Evolutionary conservation across 2,329 filamentous ascomycete species (phyloP).

Genomic region (Cryphonectria parasitica): DNA sequence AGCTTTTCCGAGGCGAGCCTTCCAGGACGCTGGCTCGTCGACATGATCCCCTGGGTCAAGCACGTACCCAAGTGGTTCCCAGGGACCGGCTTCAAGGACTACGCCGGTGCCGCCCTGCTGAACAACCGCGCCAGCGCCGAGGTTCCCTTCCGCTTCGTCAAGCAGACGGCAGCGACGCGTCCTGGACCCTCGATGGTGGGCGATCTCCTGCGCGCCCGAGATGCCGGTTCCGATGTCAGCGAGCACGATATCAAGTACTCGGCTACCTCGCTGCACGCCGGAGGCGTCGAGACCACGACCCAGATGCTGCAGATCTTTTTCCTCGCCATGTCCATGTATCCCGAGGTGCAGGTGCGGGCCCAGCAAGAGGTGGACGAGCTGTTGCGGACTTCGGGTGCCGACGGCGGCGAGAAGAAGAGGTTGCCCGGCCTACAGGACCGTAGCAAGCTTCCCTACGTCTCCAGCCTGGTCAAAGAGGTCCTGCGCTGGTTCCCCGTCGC

Average conservation of each 20-base stretch:
- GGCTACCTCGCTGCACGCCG: neutral
- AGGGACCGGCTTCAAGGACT: constrained; percentile 35
- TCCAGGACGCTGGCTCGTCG: constrained; percentile 36
- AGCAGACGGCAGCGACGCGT: constrained; percentile 31
- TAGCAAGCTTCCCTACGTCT: constrained; percentile 16
- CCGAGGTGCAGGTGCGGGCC: constrained; percentile 43
- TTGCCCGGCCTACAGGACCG: constrained; percentile 8
- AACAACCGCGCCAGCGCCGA: constrained; percentile 26
- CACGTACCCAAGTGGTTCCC: constrained; percentile 37
- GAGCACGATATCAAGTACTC: constrained; percentile 14
- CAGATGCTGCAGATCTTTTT: constrained; percentile 38
- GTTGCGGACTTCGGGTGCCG: constrained; percentile 28
- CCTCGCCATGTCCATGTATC: constrained; percentile 47
- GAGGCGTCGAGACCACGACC: constrained; percentile 17
- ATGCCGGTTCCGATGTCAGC: constrained; percentile 3
- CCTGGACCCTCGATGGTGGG: neutral
- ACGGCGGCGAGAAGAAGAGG: neutral
- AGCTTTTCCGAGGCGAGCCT: constrained; percentile 30
- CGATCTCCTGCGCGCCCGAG: neutral
- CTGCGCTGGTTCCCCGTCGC: constrained; percentile 18
- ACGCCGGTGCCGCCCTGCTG: constrained; percentile 26
- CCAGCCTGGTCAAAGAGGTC: constrained; percentile 15
- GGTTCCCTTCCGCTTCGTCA: constrained; percentile 33
- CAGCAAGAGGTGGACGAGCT: constrained; percentile 28
- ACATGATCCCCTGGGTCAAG: constrained; percentile 35